These are phyloP conservation scores for Pinus taeda DNA, from an alignment of 75 land plant species.

Conservation along the genomic window DNA sequence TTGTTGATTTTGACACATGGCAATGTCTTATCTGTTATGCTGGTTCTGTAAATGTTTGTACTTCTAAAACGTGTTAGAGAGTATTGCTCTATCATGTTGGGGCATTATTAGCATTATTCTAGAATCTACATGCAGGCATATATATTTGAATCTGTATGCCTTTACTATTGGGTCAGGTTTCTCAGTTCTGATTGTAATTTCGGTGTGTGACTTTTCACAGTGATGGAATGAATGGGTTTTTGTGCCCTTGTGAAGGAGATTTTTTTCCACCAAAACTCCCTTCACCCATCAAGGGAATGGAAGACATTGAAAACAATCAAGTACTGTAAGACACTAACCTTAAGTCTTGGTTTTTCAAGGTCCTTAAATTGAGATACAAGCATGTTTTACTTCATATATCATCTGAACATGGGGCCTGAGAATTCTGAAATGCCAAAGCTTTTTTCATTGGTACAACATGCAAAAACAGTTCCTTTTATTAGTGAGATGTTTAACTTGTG, in stretches of 20 bases:
- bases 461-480: neutral
- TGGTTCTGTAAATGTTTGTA: neutral
- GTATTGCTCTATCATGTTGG: neutral
- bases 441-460: too few species aligned
- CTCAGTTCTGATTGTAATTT: neutral
- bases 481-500: neutral
- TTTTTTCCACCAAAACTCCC: conserved; percentile 23
- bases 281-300: conserved; percentile 67
- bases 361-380: neutral
- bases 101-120: neutral
- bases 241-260: conserved; percentile 64
- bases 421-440: too few species aligned
- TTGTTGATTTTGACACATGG: neutral
- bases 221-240: conserved; percentile 91
- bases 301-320: conserved; percentile 45
- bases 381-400: neutral
- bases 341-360: neutral
- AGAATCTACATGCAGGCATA: neutral
- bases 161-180: neutral
- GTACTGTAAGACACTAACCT: conserved; percentile 57
- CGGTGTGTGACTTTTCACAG: conserved; percentile 20
- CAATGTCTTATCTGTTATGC: neutral
- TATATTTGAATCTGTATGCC: neutral
- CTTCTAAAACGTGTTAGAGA: neutral
- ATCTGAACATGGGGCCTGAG: neutral